These are phyloP conservation scores for Mycena haematopus DNA, from an alignment of 768 basidiomycete genomes.

Conservation along the genomic window DNA sequence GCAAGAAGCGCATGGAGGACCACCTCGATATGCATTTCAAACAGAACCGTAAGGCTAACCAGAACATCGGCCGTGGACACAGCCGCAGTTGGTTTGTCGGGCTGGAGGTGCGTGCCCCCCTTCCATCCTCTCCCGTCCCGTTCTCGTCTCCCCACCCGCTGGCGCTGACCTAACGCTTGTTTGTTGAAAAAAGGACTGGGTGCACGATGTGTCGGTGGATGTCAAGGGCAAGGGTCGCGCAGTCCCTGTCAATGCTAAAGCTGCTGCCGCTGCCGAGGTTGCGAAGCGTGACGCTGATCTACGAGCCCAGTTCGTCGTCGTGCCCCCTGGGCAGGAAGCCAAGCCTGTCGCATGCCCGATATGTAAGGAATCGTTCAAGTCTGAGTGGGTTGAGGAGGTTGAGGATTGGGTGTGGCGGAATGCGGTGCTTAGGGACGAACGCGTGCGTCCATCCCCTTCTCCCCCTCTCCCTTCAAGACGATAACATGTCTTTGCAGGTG, in stretches of 20 bases:
- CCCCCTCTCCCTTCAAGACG: neutral
- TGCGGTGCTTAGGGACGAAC: slow-evolving; percentile 82
- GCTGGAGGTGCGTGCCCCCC: slow-evolving; percentile 73
- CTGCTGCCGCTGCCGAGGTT: slow-evolving; percentile 63
- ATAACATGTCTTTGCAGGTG: slow-evolving; percentile 54
- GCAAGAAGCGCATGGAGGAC: slow-evolving; percentile 80
- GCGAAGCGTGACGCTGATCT: slow-evolving; percentile 80
- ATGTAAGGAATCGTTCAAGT: slow-evolving; percentile 92
- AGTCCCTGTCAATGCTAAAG: slow-evolving; percentile 60
- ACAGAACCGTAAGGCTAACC: slow-evolving; percentile 85
- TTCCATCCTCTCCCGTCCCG: neutral
- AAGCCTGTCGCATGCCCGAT: slow-evolving; percentile 88
- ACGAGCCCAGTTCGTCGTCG: slow-evolving; percentile 80
- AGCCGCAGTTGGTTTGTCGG: slow-evolving; percentile 90
- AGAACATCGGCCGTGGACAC: slow-evolving; percentile 82
- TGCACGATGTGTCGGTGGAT: slow-evolving; percentile 67
- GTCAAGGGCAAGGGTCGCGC: slow-evolving; percentile 74
- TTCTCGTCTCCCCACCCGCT: neutral
- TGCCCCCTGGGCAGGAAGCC: slow-evolving; percentile 90
- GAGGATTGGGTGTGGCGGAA: slow-evolving; percentile 99
- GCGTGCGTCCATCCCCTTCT: slow-evolving; percentile 62
- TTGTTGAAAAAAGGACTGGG: slow-evolving; percentile 83
- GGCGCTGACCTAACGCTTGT: slow-evolving; percentile 29
- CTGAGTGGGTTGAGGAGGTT: slow-evolving; percentile 92
- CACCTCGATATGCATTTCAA: slow-evolving; percentile 98